Percentiles rank a stretch among this genome's conserved stretches.
phyloP scores from a whole-genome alignment of 768 basidiomycete genomes.

The Hygrophorus pudorinus region DNA sequence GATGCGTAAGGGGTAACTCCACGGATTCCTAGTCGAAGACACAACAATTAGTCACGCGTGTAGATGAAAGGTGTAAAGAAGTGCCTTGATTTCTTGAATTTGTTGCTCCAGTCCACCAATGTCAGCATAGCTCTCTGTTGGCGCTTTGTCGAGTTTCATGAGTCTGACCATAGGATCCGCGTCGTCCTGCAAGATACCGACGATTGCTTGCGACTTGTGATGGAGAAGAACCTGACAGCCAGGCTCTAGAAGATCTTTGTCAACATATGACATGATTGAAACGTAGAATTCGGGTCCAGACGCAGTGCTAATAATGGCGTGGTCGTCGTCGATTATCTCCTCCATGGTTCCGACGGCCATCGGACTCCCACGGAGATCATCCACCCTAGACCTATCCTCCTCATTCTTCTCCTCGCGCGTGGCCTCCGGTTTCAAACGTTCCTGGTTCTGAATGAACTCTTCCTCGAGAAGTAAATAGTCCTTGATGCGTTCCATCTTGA shows the following conservation, averaged over 20 bases:
- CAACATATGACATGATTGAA: slow-evolving; percentile 94
- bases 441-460: slow-evolving; percentile 90
- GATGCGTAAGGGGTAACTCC: slow-evolving; percentile 93
- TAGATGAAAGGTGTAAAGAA: slow-evolving; percentile 8
- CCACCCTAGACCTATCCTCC: slow-evolving; percentile 88
- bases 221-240: slow-evolving; percentile 92
- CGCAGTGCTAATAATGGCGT: slow-evolving; percentile 95
- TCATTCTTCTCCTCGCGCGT: slow-evolving; percentile 92
- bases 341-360: slow-evolving; percentile 99
- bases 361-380: slow-evolving; percentile 88
- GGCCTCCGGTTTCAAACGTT: slow-evolving; percentile 78
- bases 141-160: slow-evolving; percentile 99
- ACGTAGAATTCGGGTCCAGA: slow-evolving; percentile 97
- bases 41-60: slow-evolving; percentile 3
- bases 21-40: slow-evolving; percentile 71
- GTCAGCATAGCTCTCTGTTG: slow-evolving; percentile 97
- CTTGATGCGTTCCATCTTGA: slow-evolving; percentile 97
- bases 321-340: slow-evolving; percentile 96
- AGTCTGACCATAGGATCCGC: slow-evolving; percentile 93
- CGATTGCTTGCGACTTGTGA: slow-evolving; percentile 91
- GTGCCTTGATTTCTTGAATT: slow-evolving; percentile 97
- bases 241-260: slow-evolving; percentile 96
- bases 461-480: slow-evolving; percentile 95
- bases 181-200: slow-evolving; percentile 94
- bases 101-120: slow-evolving; percentile 95